phyloP scores from a whole-genome alignment of 495 filamentous ascomycete species.

The Endocarpon pusillum region DNA sequence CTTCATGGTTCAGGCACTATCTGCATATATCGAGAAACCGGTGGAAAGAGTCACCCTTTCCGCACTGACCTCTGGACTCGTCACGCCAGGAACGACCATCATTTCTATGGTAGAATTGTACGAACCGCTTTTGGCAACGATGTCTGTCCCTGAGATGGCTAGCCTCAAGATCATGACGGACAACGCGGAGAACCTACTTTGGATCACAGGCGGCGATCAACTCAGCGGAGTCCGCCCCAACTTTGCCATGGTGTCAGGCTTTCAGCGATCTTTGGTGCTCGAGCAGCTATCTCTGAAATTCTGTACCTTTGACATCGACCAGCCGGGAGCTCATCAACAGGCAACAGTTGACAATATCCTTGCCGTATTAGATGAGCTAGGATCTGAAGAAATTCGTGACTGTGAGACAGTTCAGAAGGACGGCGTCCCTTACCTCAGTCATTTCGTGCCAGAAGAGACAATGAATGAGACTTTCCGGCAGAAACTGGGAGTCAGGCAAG shows the following conservation, averaged over 20 bases:
- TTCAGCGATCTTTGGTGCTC: conserved; percentile 19
- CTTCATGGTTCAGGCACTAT: background rate
- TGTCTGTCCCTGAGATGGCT: conserved; percentile 13
- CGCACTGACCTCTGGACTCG: background rate
- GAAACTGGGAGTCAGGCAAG: conserved; percentile 5
- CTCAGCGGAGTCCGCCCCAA: conserved; percentile 15
- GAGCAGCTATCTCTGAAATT: conserved; percentile 22
- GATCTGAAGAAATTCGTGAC: too few relatives aligned
- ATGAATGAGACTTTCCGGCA: conserved; percentile 12
- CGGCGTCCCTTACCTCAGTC: conserved; percentile 13
- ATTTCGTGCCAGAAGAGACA: conserved; percentile 10
- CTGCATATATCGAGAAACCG: background rate
- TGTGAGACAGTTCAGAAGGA: too few relatives aligned
- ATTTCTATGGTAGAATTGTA: conserved; percentile 13
- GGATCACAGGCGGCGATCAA: conserved; percentile 15
- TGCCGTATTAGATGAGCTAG: conserved; percentile 3
- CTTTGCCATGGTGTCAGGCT: conserved; percentile 13
- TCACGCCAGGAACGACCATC: background rate
- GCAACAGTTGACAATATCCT: conserved; percentile 1
- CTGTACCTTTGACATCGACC: conserved; percentile 15
- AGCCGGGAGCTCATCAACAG: conserved; percentile 1
- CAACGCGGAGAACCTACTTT: conserved; percentile 15
- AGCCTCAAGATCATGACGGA: conserved; percentile 15
- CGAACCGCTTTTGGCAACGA: conserved; percentile 12
- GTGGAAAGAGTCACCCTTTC: background rate